Base-by-base conservation (phyloP, 2,329 filamentous ascomycete genomes). In the Colletotrichum tropicale region DNA sequence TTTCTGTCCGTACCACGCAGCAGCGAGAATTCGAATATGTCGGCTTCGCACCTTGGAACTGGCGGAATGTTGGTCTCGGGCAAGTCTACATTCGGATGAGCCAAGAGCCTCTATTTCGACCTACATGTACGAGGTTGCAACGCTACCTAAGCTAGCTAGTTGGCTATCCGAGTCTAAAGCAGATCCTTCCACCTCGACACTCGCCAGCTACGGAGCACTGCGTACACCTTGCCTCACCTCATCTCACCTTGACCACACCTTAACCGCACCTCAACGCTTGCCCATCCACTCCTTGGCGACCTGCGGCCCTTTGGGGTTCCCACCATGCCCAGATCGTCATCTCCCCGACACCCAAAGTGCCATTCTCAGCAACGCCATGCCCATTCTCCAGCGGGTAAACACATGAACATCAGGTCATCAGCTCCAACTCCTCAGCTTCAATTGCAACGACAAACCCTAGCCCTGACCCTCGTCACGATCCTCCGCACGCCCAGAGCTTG, bases 341-440 rank as follows among this genome's bases (percentile, higher is more conserved):
- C 18, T 61, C 34, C 26, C 60, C 60, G 32, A 26, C 13, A 12
- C n/a, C 10, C 43, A 52, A n/a, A n/a, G 58, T 60, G 60, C 13
- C 69, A 36, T 72, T 24, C 56, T 24, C 43, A 70, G 32, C 43
- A 43, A 28, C 61, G 52, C 32, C 26, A 72, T 28, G 32, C 12
- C 43, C 62, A 30, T 61, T 24, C 36, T 28, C 24, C n/a, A 32
- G 56, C 78, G 76, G 78, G 60, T 79, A 78, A 74, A 78, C 79
- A 81, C 79, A 81, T 80, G 77, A 76, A 56, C 36, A 18, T 76
- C 56, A 52, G 43, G 43, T 24, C 43, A 52, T 52, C 43, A 21
- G 43, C 43, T 52, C 43, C 12, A 48, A 70, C 78, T 81, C 80
- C 81, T 36, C 38, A 58, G 18, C 52, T 76, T 55, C 38, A 38